Evolutionary conservation across 1,284 basidiomycete genomes (phyloP).

Genomic region (Gymnopus androsaceus): DNA sequence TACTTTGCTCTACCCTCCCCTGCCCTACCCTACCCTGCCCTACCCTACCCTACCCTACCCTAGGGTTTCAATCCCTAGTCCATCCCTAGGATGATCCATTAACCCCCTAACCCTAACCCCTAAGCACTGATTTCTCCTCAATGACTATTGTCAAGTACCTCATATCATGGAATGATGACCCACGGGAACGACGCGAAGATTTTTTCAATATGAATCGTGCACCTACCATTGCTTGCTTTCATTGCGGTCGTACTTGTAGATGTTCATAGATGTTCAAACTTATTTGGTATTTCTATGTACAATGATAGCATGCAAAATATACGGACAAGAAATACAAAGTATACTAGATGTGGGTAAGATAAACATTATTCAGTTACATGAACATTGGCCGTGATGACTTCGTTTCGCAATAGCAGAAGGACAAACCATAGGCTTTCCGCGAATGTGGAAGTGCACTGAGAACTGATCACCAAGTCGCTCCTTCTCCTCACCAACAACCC

Average conservation of each 20-base stretch:
- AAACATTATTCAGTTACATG: neutral
- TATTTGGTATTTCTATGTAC: neutral
- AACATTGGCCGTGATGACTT: neutral
- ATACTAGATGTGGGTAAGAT: neutral
- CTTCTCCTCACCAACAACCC: neutral
- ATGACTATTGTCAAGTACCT: constrained; percentile 39
- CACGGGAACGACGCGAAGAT: constrained; percentile 28
- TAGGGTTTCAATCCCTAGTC: too few relatives aligned
- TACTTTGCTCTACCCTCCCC: too few relatives aligned
- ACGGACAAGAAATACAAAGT: neutral
- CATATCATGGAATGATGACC: constrained; percentile 37
- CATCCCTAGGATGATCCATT: too few relatives aligned
- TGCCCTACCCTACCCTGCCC: too few relatives aligned
- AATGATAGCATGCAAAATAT: neutral
- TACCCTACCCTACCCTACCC: too few relatives aligned
- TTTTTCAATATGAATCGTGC: constrained; percentile 30
- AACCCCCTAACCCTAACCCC: too few relatives aligned
- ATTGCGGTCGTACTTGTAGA: constrained; percentile 34
- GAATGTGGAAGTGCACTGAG: neutral
- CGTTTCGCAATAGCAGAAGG: neutral
- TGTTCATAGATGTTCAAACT: neutral
- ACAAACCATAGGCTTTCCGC: neutral
- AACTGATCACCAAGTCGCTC: neutral
- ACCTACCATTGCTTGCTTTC: constrained; percentile 25
- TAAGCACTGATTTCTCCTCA: constrained; percentile 32